phyloP scores from a whole-genome alignment of 2,329 filamentous ascomycete genomes.

The Mycocentrospora acerina region DNA sequence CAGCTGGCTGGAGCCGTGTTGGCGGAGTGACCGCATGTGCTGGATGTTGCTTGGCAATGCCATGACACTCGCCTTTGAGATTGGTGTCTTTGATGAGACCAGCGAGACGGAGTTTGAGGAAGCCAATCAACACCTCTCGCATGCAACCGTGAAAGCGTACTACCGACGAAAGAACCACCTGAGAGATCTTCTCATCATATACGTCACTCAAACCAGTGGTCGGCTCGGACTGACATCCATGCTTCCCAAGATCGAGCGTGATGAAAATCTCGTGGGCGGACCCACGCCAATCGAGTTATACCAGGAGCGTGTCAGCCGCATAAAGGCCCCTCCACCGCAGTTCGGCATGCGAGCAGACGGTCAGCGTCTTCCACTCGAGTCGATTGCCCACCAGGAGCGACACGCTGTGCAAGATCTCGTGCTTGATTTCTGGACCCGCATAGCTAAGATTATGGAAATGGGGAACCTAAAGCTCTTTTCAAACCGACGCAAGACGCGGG shows the following conservation, averaged over 20 bases:
- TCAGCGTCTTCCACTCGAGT: constrained; percentile 38
- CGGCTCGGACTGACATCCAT: constrained; percentile 91
- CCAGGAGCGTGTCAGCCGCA: constrained; percentile 38
- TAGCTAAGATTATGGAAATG: constrained; percentile 88
- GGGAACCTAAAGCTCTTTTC: constrained; percentile 88
- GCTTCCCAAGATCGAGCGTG: constrained; percentile 61
- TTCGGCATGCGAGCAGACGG: constrained; percentile 40
- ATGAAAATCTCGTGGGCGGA: constrained; percentile 24
- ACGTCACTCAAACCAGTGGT: constrained; percentile 90
- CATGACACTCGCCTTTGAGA: constrained; percentile 85
- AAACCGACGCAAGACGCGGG: constrained; percentile 82
- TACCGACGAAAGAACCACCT: constrained; percentile 78
- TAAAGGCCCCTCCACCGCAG: constrained; percentile 38
- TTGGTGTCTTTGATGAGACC: constrained; percentile 92
- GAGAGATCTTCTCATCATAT: constrained; percentile 83
- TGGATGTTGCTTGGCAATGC: constrained; percentile 96
- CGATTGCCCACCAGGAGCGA: constrained; percentile 38
- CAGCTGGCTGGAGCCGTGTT: constrained; percentile 94
- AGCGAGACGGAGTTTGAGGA: constrained; percentile 64
- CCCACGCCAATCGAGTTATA: constrained; percentile 38
- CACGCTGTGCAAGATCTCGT: constrained; percentile 55
- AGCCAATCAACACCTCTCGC: constrained; percentile 41
- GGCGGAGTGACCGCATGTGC: constrained; percentile 88
- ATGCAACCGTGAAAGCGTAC: constrained; percentile 70
- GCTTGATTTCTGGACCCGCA: constrained; percentile 87